Percentiles rank a stretch among this genome's conserved stretches.
phyloP scores from a whole-genome alignment of 225 moss, liverwort and hornwort species.

The Physcomitrellopsis africana region DNA sequence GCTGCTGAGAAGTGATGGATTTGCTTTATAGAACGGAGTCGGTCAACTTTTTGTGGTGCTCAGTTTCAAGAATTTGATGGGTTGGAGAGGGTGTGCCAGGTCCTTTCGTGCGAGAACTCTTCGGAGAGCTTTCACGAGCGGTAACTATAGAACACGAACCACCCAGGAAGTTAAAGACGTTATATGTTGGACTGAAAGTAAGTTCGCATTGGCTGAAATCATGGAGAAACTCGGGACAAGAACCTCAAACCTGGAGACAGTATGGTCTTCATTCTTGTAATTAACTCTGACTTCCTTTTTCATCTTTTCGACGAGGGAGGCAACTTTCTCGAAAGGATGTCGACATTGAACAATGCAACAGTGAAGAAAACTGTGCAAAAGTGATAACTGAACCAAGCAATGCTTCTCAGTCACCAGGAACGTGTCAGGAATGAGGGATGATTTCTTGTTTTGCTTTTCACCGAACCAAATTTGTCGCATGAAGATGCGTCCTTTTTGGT shows the following conservation, averaged over 20 bases:
- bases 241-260: constrained; percentile 33
- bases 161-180: constrained; percentile 37
- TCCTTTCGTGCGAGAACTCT: constrained; percentile 44
- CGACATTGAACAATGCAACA: not conserved
- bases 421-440: too few relatives aligned
- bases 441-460: not conserved
- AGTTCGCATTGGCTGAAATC: constrained; percentile 39
- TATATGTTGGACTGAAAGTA: constrained; percentile 4
- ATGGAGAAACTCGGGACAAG: constrained; percentile 29
- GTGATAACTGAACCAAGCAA: not conserved
- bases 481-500: constrained; percentile 11
- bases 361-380: not conserved
- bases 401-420: not conserved
- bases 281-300: constrained; percentile 39
- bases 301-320: constrained; percentile 43
- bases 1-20: not conserved
- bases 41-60: not conserved
- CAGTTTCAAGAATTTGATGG: not conserved
- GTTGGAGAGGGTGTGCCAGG: constrained; percentile 34
- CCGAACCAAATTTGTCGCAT: not conserved
- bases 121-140: constrained; percentile 34
- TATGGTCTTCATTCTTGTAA: constrained; percentile 40
- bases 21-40: not conserved
- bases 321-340: not conserved
- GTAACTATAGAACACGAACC: constrained; percentile 19